phyloP scores from a whole-genome alignment of 225 moss, liverwort and hornwort genomes.

The Physcomitrium patens region DNA sequence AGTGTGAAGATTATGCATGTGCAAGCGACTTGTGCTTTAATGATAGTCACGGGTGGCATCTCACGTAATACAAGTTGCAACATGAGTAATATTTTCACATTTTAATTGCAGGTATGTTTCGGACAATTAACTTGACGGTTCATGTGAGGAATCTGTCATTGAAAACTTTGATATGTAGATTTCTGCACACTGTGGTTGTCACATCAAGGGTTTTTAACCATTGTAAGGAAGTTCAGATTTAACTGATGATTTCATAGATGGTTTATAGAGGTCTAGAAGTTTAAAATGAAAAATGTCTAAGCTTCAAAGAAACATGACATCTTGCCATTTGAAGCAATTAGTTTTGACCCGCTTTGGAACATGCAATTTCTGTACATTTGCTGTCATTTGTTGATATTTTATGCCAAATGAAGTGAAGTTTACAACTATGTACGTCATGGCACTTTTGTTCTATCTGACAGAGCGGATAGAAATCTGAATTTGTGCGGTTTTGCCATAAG shows the following conservation, averaged over 20 bases:
- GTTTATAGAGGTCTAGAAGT: background rate
- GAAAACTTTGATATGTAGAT: slow-evolving; percentile 63
- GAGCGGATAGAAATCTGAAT: slow-evolving; percentile 66
- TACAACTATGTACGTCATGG: background rate
- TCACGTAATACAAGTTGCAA: background rate
- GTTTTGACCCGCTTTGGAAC: background rate
- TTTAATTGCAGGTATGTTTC: slow-evolving; percentile 65
- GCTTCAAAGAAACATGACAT: background rate
- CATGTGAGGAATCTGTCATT: slow-evolving; percentile 66
- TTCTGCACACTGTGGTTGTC: background rate
- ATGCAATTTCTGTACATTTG: background rate
- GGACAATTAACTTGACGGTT: slow-evolving; percentile 75
- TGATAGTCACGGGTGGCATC: background rate
- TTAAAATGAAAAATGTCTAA: background rate
- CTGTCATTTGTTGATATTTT: background rate
- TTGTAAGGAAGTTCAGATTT: background rate
- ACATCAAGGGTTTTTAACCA: background rate
- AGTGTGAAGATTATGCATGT: slow-evolving; percentile 13
- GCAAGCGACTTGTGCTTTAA: background rate
- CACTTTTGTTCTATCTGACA: slow-evolving; percentile 26
- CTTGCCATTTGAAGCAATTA: background rate
- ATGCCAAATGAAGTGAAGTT: background rate
- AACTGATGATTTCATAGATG: background rate
- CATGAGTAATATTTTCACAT: slow-evolving; percentile 3
- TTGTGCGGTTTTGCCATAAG: slow-evolving; percentile 64